Evolutionary conservation across 768 basidiomycete species (phyloP).

Genomic region (Amyloporia xantha): DNA sequence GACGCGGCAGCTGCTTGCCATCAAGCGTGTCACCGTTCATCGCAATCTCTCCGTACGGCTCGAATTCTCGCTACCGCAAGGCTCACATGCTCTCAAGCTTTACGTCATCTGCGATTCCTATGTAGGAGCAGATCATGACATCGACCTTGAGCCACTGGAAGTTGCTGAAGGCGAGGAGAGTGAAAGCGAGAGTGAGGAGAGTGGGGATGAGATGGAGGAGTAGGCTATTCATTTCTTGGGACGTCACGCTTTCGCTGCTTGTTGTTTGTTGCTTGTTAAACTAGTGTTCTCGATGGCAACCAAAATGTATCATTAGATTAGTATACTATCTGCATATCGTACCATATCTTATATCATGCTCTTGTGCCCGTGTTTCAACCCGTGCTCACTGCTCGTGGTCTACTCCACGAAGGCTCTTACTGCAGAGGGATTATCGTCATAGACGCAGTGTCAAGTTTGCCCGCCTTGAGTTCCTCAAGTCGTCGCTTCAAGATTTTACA

Average conservation of each 20-base stretch:
- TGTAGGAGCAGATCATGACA: constrained; percentile 87
- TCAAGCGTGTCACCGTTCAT: constrained; percentile 82
- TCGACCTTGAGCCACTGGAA: constrained; percentile 73
- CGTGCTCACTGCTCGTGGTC: no score
- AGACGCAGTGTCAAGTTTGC: constrained; percentile 6
- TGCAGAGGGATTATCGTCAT: constrained; percentile 14
- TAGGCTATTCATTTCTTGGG: constrained; percentile 11
- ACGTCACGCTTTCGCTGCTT: neutral
- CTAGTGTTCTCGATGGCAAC: neutral
- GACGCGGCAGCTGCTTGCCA: constrained; percentile 75
- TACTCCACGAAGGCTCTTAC: no score
- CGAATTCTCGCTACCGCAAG: constrained; percentile 84
- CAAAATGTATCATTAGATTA: constrained; percentile 6
- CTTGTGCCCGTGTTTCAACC: no score
- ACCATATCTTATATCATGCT: neutral
- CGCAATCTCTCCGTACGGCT: constrained; percentile 75
- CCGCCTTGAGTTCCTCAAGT: constrained; percentile 24
- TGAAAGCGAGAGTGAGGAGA: constrained; percentile 67
- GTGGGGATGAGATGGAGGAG: constrained; percentile 59
- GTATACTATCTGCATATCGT: constrained; percentile 2
- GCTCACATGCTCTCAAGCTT: constrained; percentile 73
- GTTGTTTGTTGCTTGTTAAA: neutral
- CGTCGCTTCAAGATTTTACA: constrained; percentile 31
- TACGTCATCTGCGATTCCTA: constrained; percentile 94
- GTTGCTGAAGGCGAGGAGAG: constrained; percentile 90